Evolutionary conservation across 108 stramenopile genomes (phyloP), one percentile per base, ranked within the genome.

Genomic region (Cyclotella choctawhatcheeana): DNA sequence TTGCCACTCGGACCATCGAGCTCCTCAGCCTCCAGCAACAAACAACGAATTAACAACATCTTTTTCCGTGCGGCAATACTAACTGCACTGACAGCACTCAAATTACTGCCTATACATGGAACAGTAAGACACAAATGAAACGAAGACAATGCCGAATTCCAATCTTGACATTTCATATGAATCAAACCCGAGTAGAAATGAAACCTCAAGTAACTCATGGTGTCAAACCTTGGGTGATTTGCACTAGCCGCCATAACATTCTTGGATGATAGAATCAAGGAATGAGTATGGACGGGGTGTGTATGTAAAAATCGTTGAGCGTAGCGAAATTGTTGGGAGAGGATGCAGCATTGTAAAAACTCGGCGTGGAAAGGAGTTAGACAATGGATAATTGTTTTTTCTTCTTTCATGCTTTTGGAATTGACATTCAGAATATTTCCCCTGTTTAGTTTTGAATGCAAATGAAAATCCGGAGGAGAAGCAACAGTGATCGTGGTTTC

Each of bases 1-100:
- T 22, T 18, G n/a, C 44, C 24, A 21, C 35, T 25, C 0, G 56
- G 56, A 2, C 71, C 61, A 45, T 72, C 75, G 27, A 77, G 20
- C 45, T 73, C 70, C 8, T 76, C 63, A 12, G 45, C 40, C 31
- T 77, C 73, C 69, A 83, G 21, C 12, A 71, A 32, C 21, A 85
- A 45, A 58, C 87, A 88, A 13, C 85, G 87, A 0, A 86, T 82
- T 24, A 92, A 67, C 27, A 86, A 64, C 32, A 86, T 53, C 63
- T 89, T 92, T 63, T 92, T 92, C 84, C 91, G 79, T n/a, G 91
- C 91, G 7, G 78, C 70, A 27, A 89, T 64, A 22, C 63, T 58
- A 26, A 89, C 77, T 32, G 73, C 52, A 58, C 67, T 71, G 17
- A 65, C 52, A 43, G 51, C 29, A 21, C 82, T 79, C 3, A 44